Conservation (phyloP, 108 stramenopile species). For the Nannochloropsis gaditana region DNA sequence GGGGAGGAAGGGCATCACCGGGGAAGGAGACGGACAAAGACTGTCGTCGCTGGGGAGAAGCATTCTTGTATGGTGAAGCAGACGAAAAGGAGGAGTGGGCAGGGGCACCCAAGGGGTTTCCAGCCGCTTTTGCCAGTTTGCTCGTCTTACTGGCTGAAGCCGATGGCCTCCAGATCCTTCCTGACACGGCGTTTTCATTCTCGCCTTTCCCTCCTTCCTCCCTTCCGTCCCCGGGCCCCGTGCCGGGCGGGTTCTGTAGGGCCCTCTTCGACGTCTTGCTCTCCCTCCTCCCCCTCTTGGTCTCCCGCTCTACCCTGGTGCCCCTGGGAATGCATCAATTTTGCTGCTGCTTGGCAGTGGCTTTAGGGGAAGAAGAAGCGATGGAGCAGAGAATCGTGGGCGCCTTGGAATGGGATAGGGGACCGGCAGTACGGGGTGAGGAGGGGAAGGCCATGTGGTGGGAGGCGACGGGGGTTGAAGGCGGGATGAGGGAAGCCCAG, state of each 20-base stretch:
- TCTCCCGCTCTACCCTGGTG: not conserved
- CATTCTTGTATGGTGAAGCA: not conserved
- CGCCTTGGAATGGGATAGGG: not conserved
- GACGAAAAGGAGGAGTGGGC: not conserved
- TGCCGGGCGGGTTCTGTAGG: not conserved
- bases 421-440: too few relatives aligned
- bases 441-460: too few relatives aligned
- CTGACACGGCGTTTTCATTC: not conserved
- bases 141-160: slow-evolving; percentile 16
- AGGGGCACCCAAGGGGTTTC: not conserved
- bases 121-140: not conserved
- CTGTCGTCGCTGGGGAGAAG: too few relatives aligned
- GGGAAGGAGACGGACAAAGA: too few relatives aligned
- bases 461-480: not conserved
- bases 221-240: not conserved
- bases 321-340: slow-evolving; percentile 7
- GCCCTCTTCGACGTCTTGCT: not conserved
- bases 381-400: not conserved
- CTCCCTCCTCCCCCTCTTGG: not conserved
- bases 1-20: too few relatives aligned
- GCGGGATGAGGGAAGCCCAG: not conserved
- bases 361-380: not conserved
- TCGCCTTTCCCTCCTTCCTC: not conserved
- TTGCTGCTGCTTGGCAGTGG: slow-evolving; percentile 5
- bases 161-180: not conserved